Percentiles rank a stretch among this genome's conserved stretches.
Conservation (phyloP, 2,329 filamentous ascomycete species). For the Hypoxylon sp. region DNA sequence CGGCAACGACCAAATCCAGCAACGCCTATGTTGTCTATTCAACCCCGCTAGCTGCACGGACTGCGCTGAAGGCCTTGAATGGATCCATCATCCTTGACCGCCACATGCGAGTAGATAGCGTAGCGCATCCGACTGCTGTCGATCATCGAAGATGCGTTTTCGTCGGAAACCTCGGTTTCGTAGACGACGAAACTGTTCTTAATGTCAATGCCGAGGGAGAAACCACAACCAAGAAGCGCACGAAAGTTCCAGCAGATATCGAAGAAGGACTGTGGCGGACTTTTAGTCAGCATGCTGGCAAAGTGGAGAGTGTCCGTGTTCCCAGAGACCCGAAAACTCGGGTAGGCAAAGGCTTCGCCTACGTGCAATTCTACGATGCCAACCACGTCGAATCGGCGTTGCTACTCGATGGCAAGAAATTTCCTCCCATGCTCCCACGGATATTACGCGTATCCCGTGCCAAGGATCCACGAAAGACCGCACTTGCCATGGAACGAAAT, state of each 20-base stretch:
- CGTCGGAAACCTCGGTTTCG: conserved; percentile 94
- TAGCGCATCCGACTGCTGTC: conserved; percentile 83
- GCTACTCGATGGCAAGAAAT: conserved; percentile 88
- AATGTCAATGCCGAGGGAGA: conserved; percentile 71
- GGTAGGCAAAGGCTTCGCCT: conserved; percentile 96
- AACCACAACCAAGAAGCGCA: conserved; percentile 75
- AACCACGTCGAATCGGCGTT: conserved; percentile 93
- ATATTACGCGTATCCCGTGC: conserved; percentile 86
- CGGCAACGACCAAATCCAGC: conserved; percentile 87
- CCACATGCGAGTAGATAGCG: conserved; percentile 88
- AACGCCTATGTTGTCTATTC: conserved; percentile 95
- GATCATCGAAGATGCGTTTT: conserved; percentile 94
- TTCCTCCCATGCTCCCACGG: conserved; percentile 91
- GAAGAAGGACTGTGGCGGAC: conserved; percentile 93
- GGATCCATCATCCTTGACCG: conserved; percentile 84
- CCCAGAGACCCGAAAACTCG: conserved; percentile 88
- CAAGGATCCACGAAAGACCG: conserved; percentile 73
- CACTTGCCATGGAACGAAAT: conserved; percentile 59
- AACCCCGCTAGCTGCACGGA: conserved; percentile 75
- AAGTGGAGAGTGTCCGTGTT: conserved; percentile 91
- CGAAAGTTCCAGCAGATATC: conserved; percentile 79
- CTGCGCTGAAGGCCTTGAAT: conserved; percentile 80
- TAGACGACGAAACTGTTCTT: conserved; percentile 85
- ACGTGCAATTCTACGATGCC: conserved; percentile 91
- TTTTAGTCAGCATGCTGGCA: conserved; percentile 76